Evolutionary conservation across 345 rosid species (phyloP).

Genomic region (Brassica napus): Da-Ae NC_063437.1:20724001-20724500

Average conservation of each 20-base stretch:
- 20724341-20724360: conserved; percentile 37
- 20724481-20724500: conserved; percentile 21
- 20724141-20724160: conserved; percentile 43
- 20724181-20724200: conserved; percentile 35
- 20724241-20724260: conserved; percentile 27
- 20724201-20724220: conserved; percentile 7
- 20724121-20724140: conserved; percentile 40
- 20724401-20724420: conserved; percentile 44
- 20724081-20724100: not conserved
- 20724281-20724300: conserved; percentile 20
- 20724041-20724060: conserved; percentile 38
- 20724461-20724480: conserved; percentile 14
- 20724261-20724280: not conserved
- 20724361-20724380: conserved; percentile 43
- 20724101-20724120: conserved; percentile 31
- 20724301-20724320: conserved; percentile 19
- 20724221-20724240: not conserved
- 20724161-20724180: conserved; percentile 32
- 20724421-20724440: conserved; percentile 36
- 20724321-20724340: conserved; percentile 43
- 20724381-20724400: conserved; percentile 43
- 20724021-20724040: conserved; percentile 33
- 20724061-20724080: conserved; percentile 23
- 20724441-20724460: conserved; percentile 21
- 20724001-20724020: conserved; percentile 36